Evolutionary conservation across 1,284 basidiomycete species (phyloP).

Genomic region (Ustilago curta): DNA sequence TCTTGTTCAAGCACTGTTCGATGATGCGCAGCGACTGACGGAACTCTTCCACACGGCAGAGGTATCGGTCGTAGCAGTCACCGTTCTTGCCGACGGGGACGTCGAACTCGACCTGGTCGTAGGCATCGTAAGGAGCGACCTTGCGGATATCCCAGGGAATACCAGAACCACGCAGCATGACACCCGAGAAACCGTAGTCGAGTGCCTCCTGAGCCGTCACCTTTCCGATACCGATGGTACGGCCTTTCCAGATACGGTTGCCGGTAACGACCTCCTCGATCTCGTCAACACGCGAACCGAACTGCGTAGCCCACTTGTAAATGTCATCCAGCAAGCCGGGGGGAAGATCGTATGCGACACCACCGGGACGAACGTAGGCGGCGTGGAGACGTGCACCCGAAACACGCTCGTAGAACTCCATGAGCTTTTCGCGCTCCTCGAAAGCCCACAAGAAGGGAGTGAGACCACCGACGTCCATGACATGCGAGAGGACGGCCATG

Average conservation of each 20-base stretch:
- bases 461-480: slow-evolving; percentile 83
- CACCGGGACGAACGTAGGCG: slow-evolving; percentile 97
- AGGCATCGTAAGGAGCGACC: slow-evolving; percentile 93
- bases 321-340: slow-evolving; percentile 97
- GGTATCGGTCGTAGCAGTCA: slow-evolving; percentile 93
- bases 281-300: slow-evolving; percentile 89
- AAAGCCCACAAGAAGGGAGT: slow-evolving; percentile 99
- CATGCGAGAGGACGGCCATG: slow-evolving; percentile 95
- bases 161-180: slow-evolving; percentile 95
- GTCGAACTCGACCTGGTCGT: slow-evolving; percentile 98
- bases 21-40: slow-evolving; percentile 92
- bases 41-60: slow-evolving; percentile 98
- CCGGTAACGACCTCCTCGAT: slow-evolving; percentile 97
- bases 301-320: slow-evolving; percentile 97
- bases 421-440: slow-evolving; percentile 99
- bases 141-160: slow-evolving; percentile 93
- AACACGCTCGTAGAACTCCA: slow-evolving; percentile 99
- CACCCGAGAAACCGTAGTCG: slow-evolving; percentile 93
- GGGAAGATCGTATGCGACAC: slow-evolving; percentile 96
- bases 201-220: slow-evolving; percentile 93
- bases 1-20: slow-evolving; percentile 89
- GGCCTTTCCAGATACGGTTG: slow-evolving; percentile 97
- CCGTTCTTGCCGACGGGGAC: slow-evolving; percentile 95
- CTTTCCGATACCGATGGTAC: slow-evolving; percentile 89
- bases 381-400: slow-evolving; percentile 96